phyloP scores from a whole-genome alignment of 2,329 filamentous ascomycete species.

The Sarocladium strictum region DNA sequence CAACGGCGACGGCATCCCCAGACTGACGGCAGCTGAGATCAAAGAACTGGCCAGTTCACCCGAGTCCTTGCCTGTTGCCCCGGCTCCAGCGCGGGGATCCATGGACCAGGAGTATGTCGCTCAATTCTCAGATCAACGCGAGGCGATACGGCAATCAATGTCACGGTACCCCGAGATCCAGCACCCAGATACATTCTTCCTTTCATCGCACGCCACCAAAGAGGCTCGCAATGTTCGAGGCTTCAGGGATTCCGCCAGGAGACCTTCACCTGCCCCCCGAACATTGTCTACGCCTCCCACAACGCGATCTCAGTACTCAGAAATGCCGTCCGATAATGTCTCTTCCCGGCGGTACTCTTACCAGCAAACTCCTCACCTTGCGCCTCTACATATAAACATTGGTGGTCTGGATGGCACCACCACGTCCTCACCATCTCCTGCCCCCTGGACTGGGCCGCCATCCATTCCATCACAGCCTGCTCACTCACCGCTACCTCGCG shows the following conservation, averaged over 20 bases:
- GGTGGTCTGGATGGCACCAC: slow-evolving; percentile 17
- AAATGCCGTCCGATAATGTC: slow-evolving; percentile 18
- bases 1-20: slow-evolving; percentile 37
- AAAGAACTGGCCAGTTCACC: slow-evolving; percentile 50
- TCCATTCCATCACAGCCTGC: slow-evolving; percentile 19
- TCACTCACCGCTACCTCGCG: slow-evolving; percentile 11
- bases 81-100: slow-evolving; percentile 24
- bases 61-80: slow-evolving; percentile 51
- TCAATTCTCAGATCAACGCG: slow-evolving; percentile 21
- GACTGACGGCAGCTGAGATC: slow-evolving; percentile 53
- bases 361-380: slow-evolving; percentile 36
- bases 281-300: slow-evolving; percentile 50
- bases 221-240: slow-evolving; percentile 16
- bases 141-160: slow-evolving; percentile 23
- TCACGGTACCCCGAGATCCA: slow-evolving; percentile 21
- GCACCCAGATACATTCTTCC: slow-evolving; percentile 13
- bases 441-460: slow-evolving; percentile 19
- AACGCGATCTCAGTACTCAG: slow-evolving; percentile 29
- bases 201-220: slow-evolving; percentile 16
- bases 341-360: slow-evolving; percentile 44
- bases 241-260: slow-evolving; percentile 21
- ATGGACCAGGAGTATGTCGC: slow-evolving; percentile 32
- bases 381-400: slow-evolving; percentile 35
- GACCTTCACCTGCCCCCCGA: slow-evolving; percentile 27
- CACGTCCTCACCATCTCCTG: slow-evolving; percentile 15